These are phyloP conservation scores for Penicillium verhagenii DNA, from an alignment of 495 filamentous ascomycete species.

Conservation along the genomic window DNA sequence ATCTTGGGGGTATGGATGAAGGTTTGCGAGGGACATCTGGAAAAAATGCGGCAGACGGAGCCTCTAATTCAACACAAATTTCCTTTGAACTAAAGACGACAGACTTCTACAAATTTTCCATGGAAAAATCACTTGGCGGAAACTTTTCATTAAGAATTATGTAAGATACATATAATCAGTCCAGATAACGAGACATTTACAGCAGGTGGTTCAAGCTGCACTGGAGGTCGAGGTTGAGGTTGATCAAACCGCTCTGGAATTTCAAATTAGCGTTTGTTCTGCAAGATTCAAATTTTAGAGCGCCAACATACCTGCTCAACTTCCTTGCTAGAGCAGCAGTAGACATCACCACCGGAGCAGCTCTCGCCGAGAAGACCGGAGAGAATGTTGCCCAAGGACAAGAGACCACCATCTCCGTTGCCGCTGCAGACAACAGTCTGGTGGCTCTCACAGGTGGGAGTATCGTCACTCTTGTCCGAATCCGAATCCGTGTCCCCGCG, in stretches of 20 bases:
- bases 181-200: not conserved
- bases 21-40: no score
- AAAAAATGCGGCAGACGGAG: no score
- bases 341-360: conserved; percentile 16
- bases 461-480: not conserved
- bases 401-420: conserved; percentile 15
- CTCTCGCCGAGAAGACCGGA: conserved; percentile 11
- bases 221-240: conserved; percentile 8
- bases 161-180: not conserved
- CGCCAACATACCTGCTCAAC: not conserved
- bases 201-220: conserved; percentile 13
- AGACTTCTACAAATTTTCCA: no score
- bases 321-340: conserved; percentile 14
- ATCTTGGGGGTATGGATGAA: no score
- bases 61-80: no score
- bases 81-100: no score
- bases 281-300: not conserved
- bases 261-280: not conserved
- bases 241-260: conserved; percentile 4
- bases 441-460: not conserved
- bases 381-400: conserved; percentile 15
- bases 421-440: conserved; percentile 14
- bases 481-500: not conserved
- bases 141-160: not conserved
- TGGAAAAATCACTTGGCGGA: no score